Conservation (phyloP, 176 grass and related monocot species). For the Aegilops sharonensis region DNA sequence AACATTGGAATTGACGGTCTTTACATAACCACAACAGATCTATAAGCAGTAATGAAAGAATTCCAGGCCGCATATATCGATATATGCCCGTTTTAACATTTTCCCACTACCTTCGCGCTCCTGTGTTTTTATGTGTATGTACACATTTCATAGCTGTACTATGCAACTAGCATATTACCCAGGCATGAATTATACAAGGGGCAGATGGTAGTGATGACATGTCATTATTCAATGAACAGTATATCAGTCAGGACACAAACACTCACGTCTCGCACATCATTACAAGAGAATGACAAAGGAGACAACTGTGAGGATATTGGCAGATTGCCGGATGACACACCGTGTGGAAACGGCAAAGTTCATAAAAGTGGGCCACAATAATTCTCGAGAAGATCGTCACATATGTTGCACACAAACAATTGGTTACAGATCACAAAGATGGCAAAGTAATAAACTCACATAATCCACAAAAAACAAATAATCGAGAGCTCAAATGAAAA, state of each 20-base stretch:
- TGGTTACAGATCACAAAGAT: background rate
- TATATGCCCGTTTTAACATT: background rate
- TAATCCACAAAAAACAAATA: background rate
- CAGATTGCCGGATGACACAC: background rate
- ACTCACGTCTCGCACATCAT: background rate
- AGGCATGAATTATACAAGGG: background rate
- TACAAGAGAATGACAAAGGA: conserved; percentile 9
- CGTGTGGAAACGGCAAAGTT: background rate
- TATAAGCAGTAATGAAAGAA: background rate
- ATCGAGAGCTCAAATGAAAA: conserved; percentile 17
- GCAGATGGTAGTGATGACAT: background rate
- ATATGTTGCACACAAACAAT: background rate
- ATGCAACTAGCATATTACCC: background rate
- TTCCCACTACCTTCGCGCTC: background rate
- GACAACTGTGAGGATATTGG: conserved; percentile 1
- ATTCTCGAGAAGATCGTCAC: background rate
- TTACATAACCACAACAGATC: background rate
- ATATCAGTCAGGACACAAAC: conserved; percentile 1
- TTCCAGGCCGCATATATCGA: background rate
- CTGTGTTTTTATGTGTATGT: background rate
- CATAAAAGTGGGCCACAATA: conserved; percentile 2
- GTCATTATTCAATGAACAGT: conserved; percentile 3
- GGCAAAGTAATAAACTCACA: conserved; percentile 18
- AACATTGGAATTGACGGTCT: background rate
- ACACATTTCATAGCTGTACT: background rate